These are phyloP conservation scores for Citrullus colocynthis DNA, from an alignment of 306 rosid species.

Conservation along the genomic window DNA sequence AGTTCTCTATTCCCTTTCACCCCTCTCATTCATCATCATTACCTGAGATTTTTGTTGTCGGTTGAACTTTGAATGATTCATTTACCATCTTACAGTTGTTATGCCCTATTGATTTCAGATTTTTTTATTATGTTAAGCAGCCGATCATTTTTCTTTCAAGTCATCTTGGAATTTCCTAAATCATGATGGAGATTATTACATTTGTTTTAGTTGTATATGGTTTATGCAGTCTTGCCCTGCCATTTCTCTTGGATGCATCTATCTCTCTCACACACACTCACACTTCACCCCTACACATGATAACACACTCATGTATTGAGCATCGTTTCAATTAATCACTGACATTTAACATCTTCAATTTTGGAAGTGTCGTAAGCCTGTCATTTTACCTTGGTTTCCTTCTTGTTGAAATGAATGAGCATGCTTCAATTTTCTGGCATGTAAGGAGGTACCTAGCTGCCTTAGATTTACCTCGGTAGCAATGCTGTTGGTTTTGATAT, in stretches of 20 bases:
- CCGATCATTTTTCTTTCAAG: background rate
- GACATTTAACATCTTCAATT: background rate
- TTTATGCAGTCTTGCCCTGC: background rate
- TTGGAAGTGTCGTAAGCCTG: background rate
- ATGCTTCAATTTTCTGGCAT: background rate
- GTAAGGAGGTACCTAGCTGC: background rate
- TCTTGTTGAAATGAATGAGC: background rate
- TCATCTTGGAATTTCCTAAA: background rate
- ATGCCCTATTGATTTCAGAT: background rate
- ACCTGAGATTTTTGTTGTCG: background rate
- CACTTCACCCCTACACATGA: background rate
- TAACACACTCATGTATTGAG: background rate
- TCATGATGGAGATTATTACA: background rate
- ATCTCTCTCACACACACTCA: background rate
- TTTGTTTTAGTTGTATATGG: background rate
- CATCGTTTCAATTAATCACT: background rate
- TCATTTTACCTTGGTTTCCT: background rate
- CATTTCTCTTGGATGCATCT: background rate
- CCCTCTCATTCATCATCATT: slow-evolving; percentile 3
- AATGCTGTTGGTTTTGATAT: background rate
- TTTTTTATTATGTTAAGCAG: background rate
- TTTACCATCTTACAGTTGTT: background rate
- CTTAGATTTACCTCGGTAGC: background rate
- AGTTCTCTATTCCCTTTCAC: background rate
- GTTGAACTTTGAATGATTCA: background rate